Evolutionary conservation across 2,329 filamentous ascomycete species (phyloP).

Genomic region (Claviceps sp.): DNA sequence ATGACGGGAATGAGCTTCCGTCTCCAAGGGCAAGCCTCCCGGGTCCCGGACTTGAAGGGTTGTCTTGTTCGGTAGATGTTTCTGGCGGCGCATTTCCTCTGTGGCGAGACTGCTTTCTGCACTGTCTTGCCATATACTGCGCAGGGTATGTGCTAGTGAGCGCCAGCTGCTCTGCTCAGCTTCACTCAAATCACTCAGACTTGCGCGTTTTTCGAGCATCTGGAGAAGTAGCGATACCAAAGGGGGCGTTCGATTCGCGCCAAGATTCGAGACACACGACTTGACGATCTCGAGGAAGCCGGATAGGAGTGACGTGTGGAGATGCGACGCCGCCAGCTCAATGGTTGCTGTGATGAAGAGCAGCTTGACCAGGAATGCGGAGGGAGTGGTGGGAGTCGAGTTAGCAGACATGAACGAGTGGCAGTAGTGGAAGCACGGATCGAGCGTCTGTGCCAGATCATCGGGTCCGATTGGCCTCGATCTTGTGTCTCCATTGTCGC

Average conservation of each 20-base stretch:
- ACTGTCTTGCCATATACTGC: constrained; percentile 5
- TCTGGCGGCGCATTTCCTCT: neutral
- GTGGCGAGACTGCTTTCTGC: neutral
- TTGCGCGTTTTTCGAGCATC: constrained; percentile 20
- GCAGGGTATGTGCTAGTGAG: constrained; percentile 14
- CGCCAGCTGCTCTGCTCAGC: constrained; percentile 21
- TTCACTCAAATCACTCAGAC: constrained; percentile 17
- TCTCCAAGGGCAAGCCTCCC: too few relatives aligned
- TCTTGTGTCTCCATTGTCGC: neutral
- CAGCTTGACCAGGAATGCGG: constrained; percentile 23
- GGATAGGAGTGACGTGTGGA: constrained; percentile 22
- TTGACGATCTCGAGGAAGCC: constrained; percentile 24
- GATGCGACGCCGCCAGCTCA: constrained; percentile 17
- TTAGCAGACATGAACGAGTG: constrained; percentile 23
- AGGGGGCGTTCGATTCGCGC: constrained; percentile 20
- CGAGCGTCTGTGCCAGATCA: constrained; percentile 19
- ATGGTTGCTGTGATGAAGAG: constrained; percentile 25
- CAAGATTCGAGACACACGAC: constrained; percentile 19
- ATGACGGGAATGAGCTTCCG: too few relatives aligned
- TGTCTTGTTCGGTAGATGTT: too few relatives aligned
- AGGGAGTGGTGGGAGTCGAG: constrained; percentile 20
- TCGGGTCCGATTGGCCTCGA: constrained; percentile 10
- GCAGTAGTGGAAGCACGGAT: constrained; percentile 23
- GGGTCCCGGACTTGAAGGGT: too few relatives aligned
- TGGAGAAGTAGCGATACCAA: constrained; percentile 19